Conservation (phyloP, 768 basidiomycete species). For the Phylloporus scabripes region DNA sequence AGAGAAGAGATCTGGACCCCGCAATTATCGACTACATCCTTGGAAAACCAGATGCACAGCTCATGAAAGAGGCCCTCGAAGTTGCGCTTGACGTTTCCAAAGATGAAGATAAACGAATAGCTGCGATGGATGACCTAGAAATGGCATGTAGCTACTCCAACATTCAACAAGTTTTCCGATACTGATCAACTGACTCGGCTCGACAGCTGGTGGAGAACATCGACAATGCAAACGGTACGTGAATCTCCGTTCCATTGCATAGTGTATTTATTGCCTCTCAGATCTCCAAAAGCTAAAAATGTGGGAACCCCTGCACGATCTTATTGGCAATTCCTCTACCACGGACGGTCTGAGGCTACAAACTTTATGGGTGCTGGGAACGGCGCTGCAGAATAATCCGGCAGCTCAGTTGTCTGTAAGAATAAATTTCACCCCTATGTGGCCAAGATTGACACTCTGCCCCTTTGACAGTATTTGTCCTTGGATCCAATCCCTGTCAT, state of each 20-base stretch:
- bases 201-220: constrained; percentile 77
- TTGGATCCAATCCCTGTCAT: constrained; percentile 63
- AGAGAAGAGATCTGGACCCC: constrained; percentile 60
- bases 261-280: constrained; percentile 23
- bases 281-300: constrained; percentile 72
- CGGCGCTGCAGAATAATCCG: constrained; percentile 87
- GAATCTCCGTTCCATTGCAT: background rate
- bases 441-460: constrained; percentile 1
- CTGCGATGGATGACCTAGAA: constrained; percentile 79
- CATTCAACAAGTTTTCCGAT: background rate
- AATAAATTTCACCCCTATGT: background rate
- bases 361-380: constrained; percentile 82
- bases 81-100: constrained; percentile 53
- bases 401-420: constrained; percentile 71
- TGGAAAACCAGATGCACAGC: constrained; percentile 73
- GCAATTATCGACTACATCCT: constrained; percentile 82
- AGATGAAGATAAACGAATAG: constrained; percentile 53
- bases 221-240: constrained; percentile 78
- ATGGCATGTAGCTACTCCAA: constrained; percentile 49
- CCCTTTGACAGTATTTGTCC: constrained; percentile 46
- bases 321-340: constrained; percentile 51
- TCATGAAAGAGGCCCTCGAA: constrained; percentile 78
- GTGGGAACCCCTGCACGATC: constrained; percentile 68
- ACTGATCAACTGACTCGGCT: background rate
- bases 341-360: constrained; percentile 60